Evolutionary conservation across 179 eudicot species (phyloP), one percentile per base, ranked within the genome.

Genomic region (Camellia oleifera): DNA sequence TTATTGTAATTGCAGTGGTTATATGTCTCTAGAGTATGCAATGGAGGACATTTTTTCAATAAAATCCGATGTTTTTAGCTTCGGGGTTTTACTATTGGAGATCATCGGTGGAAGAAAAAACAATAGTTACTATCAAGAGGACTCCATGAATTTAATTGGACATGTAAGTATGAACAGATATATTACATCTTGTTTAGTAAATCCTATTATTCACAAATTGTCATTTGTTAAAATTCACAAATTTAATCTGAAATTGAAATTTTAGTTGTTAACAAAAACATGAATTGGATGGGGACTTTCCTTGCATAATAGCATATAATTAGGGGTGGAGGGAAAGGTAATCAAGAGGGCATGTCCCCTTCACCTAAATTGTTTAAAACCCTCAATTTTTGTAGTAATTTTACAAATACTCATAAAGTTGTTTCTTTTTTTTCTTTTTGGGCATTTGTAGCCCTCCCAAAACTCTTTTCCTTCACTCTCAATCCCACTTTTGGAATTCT

Each of bases 11-110:
- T 78, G 73, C 80, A 83, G 81, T 10, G 87, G 87, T 66, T 85
- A 85, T 58, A 85, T 85, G 79, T 72, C 87, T 2, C 87, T 85
- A 2, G 81, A 85, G 63, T 82, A 85, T 74, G 80, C 83, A 15
- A 44, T 81, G 45, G 81, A 80, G 3, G 83, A 83, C 32, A 67
- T 61, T 4, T 81, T 87, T 48, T 87, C 87, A 7, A 76, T 83
- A 48, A 87, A 87, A 69, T 87, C 80, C 0, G 89, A 87, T 70
- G 89, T 87, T 44, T 84, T 73, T 65, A 84, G 89, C 73, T 72
- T 72, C 14, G 76, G 76, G 15, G 62, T 72, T 52, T 18, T 73
- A 13, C n/a, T 73, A 32, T 26, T 73, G 7, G 72, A 77, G 73
- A 66, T 77, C 48, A 77, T 77, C 10, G 15, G 15, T 17, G 79